These are phyloP conservation scores for Rhizopogon salebrosus DNA, from an alignment of 768 basidiomycete genomes.

Conservation along the genomic window DNA sequence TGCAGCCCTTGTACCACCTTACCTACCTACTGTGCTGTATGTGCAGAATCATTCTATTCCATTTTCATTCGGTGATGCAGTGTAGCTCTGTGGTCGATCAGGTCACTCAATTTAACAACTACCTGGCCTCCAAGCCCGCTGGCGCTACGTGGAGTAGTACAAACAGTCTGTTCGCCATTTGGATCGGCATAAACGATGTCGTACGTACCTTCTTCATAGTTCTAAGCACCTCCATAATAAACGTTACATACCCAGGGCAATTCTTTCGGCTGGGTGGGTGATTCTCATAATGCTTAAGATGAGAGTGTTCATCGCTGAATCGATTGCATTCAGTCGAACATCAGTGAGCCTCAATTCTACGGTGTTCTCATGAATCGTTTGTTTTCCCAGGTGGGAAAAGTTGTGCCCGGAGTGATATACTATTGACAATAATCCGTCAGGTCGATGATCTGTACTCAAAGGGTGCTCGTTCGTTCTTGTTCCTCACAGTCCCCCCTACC, in stretches of 20 bases:
- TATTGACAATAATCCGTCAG: conserved; percentile 2
- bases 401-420: neutral
- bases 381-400: conserved; percentile 21
- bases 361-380: conserved; percentile 18
- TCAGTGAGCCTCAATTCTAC: conserved; percentile 19
- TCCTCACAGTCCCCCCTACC: conserved; percentile 59
- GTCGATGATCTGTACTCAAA: conserved; percentile 16
- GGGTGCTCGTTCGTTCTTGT: conserved; percentile 59
- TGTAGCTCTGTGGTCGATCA: conserved; percentile 40
- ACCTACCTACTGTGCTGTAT: conserved; percentile 44
- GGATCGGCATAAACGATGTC: conserved; percentile 71
- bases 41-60: conserved; percentile 21
- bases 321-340: conserved; percentile 14
- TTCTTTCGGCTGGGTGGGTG: conserved; percentile 13
- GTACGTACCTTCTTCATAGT: conserved; percentile 12
- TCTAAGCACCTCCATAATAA: neutral
- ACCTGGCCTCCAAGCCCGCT: conserved; percentile 42
- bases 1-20: conserved; percentile 49
- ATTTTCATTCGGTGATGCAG: neutral
- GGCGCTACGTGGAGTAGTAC: conserved; percentile 49
- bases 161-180: conserved; percentile 61
- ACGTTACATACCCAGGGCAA: neutral
- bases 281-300: neutral
- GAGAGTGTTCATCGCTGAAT: neutral
- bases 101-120: conserved; percentile 50